Evolutionary conservation across 192 early-diverging fungal genomes (phyloP).

Genomic region (Rhizophagus prolifer): DNA sequence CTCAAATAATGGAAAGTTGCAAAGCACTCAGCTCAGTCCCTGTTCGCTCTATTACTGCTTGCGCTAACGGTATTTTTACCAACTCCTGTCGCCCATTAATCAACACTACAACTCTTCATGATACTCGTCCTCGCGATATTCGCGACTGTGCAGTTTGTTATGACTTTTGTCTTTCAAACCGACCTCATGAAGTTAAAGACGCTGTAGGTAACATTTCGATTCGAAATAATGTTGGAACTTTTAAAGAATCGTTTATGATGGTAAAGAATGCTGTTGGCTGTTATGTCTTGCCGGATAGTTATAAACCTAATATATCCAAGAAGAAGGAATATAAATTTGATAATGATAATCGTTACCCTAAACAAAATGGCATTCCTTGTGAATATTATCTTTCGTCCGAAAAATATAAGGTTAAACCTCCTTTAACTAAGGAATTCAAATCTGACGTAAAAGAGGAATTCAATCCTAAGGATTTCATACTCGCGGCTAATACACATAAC

Average conservation of each 20-base stretch:
- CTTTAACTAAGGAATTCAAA: too few species aligned
- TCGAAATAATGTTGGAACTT: neutral
- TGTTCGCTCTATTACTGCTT: neutral
- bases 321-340: too few species aligned
- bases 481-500: too few species aligned
- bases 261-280: neutral
- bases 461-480: too few species aligned
- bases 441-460: too few species aligned
- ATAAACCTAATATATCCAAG: too few species aligned
- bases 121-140: neutral
- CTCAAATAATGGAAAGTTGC: neutral
- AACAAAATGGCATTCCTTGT: too few species aligned
- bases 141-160: neutral
- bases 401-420: too few species aligned
- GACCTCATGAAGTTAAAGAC: neutral
- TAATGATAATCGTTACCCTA: too few species aligned
- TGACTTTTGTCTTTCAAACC: neutral
- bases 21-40: neutral
- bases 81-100: neutral
- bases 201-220: neutral
- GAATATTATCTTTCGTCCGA: too few species aligned
- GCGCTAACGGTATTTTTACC: neutral
- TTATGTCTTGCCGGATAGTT: neutral
- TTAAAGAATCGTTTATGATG: neutral
- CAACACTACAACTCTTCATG: neutral